Conservation (phyloP, 805 yeast species). For the Ogataea minuta region DNA sequence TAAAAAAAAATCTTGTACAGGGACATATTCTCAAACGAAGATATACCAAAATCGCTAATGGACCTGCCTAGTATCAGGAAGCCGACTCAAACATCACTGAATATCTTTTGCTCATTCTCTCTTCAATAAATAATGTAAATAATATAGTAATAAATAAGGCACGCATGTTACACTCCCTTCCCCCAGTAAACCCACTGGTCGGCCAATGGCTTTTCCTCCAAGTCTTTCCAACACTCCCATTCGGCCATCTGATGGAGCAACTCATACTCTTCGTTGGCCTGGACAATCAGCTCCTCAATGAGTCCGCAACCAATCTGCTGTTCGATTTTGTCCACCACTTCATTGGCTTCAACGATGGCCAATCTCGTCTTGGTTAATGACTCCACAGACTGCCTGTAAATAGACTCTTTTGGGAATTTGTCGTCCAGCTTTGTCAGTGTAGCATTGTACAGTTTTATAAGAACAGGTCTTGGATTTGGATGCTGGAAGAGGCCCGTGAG, state of each 20-base stretch:
- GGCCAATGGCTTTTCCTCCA: slow-evolving; percentile 73
- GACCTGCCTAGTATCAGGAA: no score
- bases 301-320: slow-evolving; percentile 75
- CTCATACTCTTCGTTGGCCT: slow-evolving; percentile 76
- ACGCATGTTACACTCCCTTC: slow-evolving; percentile 45
- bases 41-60: no score
- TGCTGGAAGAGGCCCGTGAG: slow-evolving; percentile 74
- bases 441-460: slow-evolving; percentile 65
- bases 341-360: slow-evolving; percentile 60
- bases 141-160: neutral
- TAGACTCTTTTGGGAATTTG: slow-evolving; percentile 68
- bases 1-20: no score
- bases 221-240: slow-evolving; percentile 75
- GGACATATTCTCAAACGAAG: no score
- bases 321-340: slow-evolving; percentile 65
- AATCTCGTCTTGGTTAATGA: slow-evolving; percentile 69
- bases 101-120: no score
- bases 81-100: no score
- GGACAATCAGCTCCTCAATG: slow-evolving; percentile 77
- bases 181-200: slow-evolving; percentile 87
- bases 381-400: slow-evolving; percentile 73
- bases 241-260: slow-evolving; percentile 66
- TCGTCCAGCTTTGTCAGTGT: slow-evolving; percentile 58
- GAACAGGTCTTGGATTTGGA: slow-evolving; percentile 81
- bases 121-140: neutral